phyloP scores from a whole-genome alignment of 768 basidiomycete genomes.

The Lactifluus rugatus region DNA sequence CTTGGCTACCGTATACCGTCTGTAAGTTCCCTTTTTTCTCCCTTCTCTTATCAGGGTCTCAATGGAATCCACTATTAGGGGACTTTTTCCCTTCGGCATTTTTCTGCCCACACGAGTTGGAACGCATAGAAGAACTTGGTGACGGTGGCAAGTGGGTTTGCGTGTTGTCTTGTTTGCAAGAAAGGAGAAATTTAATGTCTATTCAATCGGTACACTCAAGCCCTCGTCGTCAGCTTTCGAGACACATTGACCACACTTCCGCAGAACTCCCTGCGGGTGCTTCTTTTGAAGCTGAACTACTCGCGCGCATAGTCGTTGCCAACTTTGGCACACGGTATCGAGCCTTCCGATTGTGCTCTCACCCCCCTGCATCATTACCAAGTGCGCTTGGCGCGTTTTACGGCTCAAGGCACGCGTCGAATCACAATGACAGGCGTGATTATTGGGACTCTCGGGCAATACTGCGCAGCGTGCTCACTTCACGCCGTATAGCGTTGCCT shows the following conservation, averaged over 20 bases:
- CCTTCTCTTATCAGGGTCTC: neutral
- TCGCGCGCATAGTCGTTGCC: slow-evolving; percentile 39
- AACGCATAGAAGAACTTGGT: slow-evolving; percentile 41
- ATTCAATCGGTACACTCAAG: slow-evolving; percentile 42
- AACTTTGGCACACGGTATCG: slow-evolving; percentile 38
- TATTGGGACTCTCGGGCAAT: slow-evolving; percentile 22
- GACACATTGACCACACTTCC: neutral
- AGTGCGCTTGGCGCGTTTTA: slow-evolving; percentile 9
- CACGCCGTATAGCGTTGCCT: slow-evolving; percentile 33
- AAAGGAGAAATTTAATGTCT: slow-evolving; percentile 47
- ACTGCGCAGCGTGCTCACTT: slow-evolving; percentile 34
- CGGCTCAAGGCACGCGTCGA: neutral
- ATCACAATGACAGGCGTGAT: slow-evolving; percentile 27
- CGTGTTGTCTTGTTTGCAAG: slow-evolving; percentile 44
- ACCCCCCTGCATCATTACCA: slow-evolving; percentile 22
- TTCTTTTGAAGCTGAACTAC: slow-evolving; percentile 51
- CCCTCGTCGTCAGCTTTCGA: neutral
- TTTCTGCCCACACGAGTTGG: slow-evolving; percentile 35
- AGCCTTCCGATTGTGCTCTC: slow-evolving; percentile 8
- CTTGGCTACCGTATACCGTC: slow-evolving; percentile 20
- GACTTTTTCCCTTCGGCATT: slow-evolving; percentile 40
- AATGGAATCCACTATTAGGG: slow-evolving; percentile 23
- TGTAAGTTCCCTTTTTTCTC: neutral
- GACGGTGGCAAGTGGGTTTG: slow-evolving; percentile 69
- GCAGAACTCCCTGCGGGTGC: slow-evolving; percentile 49